Evolutionary conservation across 352 stramenopile species (phyloP).

Genomic region (Globisporangium yorkense): DNA sequence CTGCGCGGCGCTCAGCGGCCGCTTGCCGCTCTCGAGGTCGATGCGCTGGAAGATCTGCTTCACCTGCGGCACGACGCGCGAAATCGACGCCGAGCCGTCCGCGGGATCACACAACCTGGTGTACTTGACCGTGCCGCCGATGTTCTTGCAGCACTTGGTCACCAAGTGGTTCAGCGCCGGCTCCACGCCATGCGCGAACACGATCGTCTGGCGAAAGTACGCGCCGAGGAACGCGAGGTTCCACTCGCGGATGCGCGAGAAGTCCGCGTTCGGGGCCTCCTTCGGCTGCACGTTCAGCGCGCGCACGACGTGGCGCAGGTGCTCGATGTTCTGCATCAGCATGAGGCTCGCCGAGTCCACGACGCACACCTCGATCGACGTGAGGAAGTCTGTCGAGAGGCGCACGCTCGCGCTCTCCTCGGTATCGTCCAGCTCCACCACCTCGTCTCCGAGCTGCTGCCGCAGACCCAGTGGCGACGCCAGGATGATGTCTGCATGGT

Average conservation of each 20-base stretch:
- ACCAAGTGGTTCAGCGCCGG: conserved; percentile 53
- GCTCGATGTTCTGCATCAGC: conserved; percentile 80
- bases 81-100: conserved; percentile 46
- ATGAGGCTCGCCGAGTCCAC: conserved; percentile 74
- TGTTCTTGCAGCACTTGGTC: conserved; percentile 54
- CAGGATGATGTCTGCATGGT: conserved; percentile 68
- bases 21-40: conserved; percentile 23
- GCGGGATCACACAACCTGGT: conserved; percentile 43
- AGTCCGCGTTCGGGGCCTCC: conserved; percentile 67
- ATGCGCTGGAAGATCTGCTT: conserved; percentile 83
- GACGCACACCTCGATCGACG: conserved; percentile 78
- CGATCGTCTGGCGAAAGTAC: conserved; percentile 71
- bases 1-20: conserved; percentile 20
- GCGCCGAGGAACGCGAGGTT: conserved; percentile 59
- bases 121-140: conserved; percentile 46
- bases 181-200: conserved; percentile 60
- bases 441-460: conserved; percentile 65
- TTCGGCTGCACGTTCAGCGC: conserved; percentile 60
- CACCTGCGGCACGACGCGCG: conserved; percentile 57
- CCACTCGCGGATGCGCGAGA: conserved; percentile 68
- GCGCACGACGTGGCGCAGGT: conserved; percentile 56
- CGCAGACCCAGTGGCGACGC: conserved; percentile 65
- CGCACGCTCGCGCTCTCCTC: conserved; percentile 23
- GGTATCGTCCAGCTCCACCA: conserved; percentile 31
- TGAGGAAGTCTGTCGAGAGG: conserved; percentile 65